phyloP scores from a whole-genome alignment of 2,329 filamentous ascomycete species.

The Sarocladium oryzae region DNA sequence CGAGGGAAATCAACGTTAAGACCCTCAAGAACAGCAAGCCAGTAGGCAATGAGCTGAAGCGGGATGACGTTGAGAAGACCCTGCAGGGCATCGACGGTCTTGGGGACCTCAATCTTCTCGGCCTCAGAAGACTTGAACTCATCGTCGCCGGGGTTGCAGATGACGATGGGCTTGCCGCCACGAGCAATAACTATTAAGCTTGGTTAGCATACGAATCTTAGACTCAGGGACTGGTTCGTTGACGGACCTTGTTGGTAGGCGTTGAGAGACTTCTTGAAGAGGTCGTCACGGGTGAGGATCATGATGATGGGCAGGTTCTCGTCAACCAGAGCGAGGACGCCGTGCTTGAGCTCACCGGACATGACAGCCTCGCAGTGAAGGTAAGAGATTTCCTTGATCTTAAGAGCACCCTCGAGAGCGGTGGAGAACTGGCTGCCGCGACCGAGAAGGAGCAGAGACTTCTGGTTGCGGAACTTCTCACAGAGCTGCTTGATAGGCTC shows the following conservation, averaged over 20 bases:
- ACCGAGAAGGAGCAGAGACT: conserved; percentile 86
- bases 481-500: conserved; percentile 92
- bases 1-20: conserved; percentile 98
- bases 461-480: conserved; percentile 92
- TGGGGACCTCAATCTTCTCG: conserved; percentile 95
- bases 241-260: conserved; percentile 88
- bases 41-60: conserved; percentile 96
- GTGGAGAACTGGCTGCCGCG: conserved; percentile 96
- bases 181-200: conserved; percentile 73
- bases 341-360: conserved; percentile 99
- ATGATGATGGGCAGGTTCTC: conserved; percentile 99
- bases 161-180: conserved; percentile 92
- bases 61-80: conserved; percentile 97
- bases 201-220: conserved; percentile 14
- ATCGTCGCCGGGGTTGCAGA: conserved; percentile 85
- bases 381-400: conserved; percentile 99
- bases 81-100: conserved; percentile 91
- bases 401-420: conserved; percentile 91
- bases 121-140: conserved; percentile 87
- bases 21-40: conserved; percentile 92
- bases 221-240: neutral
- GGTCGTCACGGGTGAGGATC: conserved; percentile 92
- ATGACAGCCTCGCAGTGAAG: conserved; percentile 99
- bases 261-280: conserved; percentile 99
- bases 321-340: conserved; percentile 92